Evolutionary conservation across 1,139 yeast genomes (phyloP).

Genomic region (Pneumocystis sp.): DNA sequence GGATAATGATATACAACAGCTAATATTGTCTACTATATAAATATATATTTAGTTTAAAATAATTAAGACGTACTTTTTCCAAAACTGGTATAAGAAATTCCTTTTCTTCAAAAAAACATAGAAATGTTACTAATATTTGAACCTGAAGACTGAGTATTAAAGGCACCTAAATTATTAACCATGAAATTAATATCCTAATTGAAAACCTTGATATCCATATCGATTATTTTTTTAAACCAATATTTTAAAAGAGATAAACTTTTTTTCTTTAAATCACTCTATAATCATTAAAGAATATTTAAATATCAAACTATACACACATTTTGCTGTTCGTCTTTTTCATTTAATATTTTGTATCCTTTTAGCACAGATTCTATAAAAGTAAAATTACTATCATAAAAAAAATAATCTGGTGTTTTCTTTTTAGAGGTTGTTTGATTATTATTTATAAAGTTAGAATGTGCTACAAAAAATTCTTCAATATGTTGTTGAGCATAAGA

Average conservation of each 20-base stretch:
- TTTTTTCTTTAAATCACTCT: background rate
- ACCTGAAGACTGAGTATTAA: constrained; percentile 68
- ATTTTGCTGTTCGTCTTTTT: background rate
- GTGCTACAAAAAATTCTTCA: constrained; percentile 41
- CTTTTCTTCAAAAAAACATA: constrained; percentile 67
- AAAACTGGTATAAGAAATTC: background rate
- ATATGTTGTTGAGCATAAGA: constrained; percentile 67
- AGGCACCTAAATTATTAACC: constrained; percentile 59
- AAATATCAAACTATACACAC: background rate
- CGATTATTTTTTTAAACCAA: constrained; percentile 39
- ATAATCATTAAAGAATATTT: background rate
- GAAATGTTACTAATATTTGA: constrained; percentile 89
- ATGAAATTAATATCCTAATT: constrained; percentile 53
- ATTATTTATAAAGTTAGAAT: constrained; percentile 1
- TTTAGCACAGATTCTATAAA: constrained; percentile 50
- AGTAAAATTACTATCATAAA: constrained; percentile 69
- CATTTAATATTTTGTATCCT: background rate
- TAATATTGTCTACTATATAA: constrained; percentile 71
- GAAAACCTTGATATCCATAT: constrained; percentile 53
- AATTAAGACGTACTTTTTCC: constrained; percentile 16
- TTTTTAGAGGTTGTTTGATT: constrained; percentile 12
- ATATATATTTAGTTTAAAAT: constrained; percentile 50
- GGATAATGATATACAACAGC: constrained; percentile 82
- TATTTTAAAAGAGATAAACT: background rate
- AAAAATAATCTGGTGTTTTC: constrained; percentile 56